Evolutionary conservation across 2,329 filamentous ascomycete genomes (phyloP).

Genomic region (Claviceps sp.): DNA sequence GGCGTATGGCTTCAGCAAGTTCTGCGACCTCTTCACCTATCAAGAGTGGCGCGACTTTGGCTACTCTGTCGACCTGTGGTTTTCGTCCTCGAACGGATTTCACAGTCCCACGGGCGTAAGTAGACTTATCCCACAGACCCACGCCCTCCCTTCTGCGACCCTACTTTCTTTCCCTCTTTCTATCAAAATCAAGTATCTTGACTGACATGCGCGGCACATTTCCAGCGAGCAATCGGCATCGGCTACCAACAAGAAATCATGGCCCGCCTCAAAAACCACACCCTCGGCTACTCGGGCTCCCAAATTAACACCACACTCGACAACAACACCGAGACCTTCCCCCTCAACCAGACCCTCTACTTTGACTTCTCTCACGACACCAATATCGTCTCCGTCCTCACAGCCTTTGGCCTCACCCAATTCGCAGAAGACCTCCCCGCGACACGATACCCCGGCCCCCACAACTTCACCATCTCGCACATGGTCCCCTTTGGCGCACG

Average conservation of each 20-base stretch:
- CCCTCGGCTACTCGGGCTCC: constrained; percentile 41
- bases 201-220: not conserved
- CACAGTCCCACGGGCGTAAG: constrained; percentile 47
- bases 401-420: constrained; percentile 59
- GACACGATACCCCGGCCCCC: constrained; percentile 38
- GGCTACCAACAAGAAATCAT: constrained; percentile 62
- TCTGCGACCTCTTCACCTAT: constrained; percentile 63
- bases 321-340: constrained; percentile 54
- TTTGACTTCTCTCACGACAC: constrained; percentile 71
- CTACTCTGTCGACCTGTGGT: constrained; percentile 56
- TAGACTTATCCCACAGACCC: constrained; percentile 3
- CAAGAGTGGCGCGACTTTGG: constrained; percentile 61
- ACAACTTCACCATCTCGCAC: constrained; percentile 52
- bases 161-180: not conserved
- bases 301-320: constrained; percentile 60
- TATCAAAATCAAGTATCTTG: not conserved
- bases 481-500: constrained; percentile 59
- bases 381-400: constrained; percentile 55
- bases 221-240: constrained; percentile 53
- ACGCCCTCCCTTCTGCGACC: too few relatives aligned
- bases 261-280: constrained; percentile 56
- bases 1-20: constrained; percentile 60
- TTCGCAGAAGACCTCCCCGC: constrained; percentile 48
- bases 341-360: constrained; percentile 58
- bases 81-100: constrained; percentile 48